These are phyloP conservation scores for Pseudogymnoascus sp. DNA, from an alignment of 2,329 filamentous ascomycete species.

Conservation along the genomic window DNA sequence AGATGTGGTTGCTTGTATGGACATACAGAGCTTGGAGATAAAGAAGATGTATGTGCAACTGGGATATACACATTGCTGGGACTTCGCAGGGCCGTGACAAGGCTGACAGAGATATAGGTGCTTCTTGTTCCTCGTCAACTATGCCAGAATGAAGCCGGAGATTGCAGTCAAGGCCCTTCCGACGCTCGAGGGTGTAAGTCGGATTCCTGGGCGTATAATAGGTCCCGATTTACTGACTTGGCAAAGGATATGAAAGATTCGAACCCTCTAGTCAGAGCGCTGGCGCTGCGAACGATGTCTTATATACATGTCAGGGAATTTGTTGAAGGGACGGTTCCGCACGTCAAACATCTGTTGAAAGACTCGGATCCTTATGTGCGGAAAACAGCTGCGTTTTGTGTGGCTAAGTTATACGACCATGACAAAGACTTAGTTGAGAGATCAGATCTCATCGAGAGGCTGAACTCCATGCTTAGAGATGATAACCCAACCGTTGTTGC, in stretches of 20 bases:
- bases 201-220: neutral
- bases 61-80: neutral
- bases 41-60: conserved; percentile 81
- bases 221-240: conserved; percentile 4
- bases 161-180: conserved; percentile 89
- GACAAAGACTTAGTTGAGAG: conserved; percentile 82
- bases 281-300: conserved; percentile 90
- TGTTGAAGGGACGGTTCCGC: conserved; percentile 79
- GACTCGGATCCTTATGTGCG: conserved; percentile 93
- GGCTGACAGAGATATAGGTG: conserved; percentile 54
- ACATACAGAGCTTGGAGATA: conserved; percentile 87
- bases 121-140: conserved; percentile 95
- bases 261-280: conserved; percentile 84
- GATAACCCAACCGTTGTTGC: conserved; percentile 97
- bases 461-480: conserved; percentile 84
- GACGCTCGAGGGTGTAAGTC: conserved; percentile 66
- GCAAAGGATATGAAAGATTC: conserved; percentile 81
- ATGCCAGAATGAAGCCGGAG: conserved; percentile 87
- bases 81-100: conserved; percentile 10
- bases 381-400: conserved; percentile 92
- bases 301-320: conserved; percentile 97
- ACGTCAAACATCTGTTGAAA: conserved; percentile 73
- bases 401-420: conserved; percentile 96
- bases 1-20: conserved; percentile 93
- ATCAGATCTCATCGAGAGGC: conserved; percentile 82